Base-by-base conservation (phyloP, 352 stramenopile genomes). In the Plasmopara halstedii region DNA sequence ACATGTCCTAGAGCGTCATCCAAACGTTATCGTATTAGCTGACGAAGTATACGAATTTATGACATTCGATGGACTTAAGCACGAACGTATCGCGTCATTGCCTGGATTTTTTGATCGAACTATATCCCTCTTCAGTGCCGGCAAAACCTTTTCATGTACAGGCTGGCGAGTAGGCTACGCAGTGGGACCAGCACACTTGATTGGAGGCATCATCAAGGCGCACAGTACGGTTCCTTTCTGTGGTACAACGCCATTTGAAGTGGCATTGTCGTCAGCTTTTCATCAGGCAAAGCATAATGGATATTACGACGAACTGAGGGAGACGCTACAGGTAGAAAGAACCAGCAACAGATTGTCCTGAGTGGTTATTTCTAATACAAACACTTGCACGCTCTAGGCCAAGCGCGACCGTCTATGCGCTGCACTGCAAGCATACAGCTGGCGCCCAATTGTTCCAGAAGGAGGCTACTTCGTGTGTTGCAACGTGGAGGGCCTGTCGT, bases 31-130 rank as follows among this genome's bases (percentile, higher is more conserved):
- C 17, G 89, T 98, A 14, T 72, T 99, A 22, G 93, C 89, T 4
- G 96, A 99, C 63, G 96, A 99, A 62, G 96, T 99, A 13, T 99
- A 99, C 73, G 97, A 99, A 74, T 98, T 97, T 60, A 98, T 98
- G 76, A 85, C 90, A 31, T 96, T 83, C 57, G 85, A 95, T 48
- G 79, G 76, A 6, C 59, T 75, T 1, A 4, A 42, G 13, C 75
- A 92, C 45, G 70, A 88, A 42, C 80, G 83, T 17, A 66, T 94
- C 31, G 84, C 79, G 5, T 36, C 72, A 31, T 68, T 96, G 45
- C 79, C 86, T 1, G 75, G 83, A 27, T 86, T 96, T 57, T 86
- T 80, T 32, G 70, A 96, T 25, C 78, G 83, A 46, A 96, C 84
- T 2, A 76, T 97, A 34, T 93, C 95, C n/a, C 83, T 97, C 23